phyloP scores from a whole-genome alignment of 768 basidiomycete genomes.

The Termitomyces sp. region DNA sequence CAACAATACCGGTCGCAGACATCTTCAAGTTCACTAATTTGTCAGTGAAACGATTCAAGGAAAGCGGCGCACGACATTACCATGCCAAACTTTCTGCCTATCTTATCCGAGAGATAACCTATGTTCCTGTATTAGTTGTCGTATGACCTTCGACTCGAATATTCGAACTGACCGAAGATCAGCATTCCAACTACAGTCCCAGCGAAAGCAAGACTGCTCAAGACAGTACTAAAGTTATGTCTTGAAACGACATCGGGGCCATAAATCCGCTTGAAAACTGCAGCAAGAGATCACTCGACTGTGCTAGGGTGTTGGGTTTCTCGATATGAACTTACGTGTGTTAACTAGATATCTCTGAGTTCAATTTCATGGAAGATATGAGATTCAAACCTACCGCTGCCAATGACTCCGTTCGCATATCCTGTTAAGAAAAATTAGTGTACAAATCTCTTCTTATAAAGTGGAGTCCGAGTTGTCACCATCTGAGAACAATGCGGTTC shows the following conservation, averaged over 20 bases:
- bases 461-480: conserved; percentile 36
- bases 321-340: conserved; percentile 44
- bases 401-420: conserved; percentile 80
- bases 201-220: conserved; percentile 76
- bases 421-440: conserved; percentile 36
- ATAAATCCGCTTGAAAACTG: conserved; percentile 74
- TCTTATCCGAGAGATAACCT: conserved; percentile 78
- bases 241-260: conserved; percentile 46
- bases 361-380: neutral
- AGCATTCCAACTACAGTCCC: conserved; percentile 89
- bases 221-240: conserved; percentile 57
- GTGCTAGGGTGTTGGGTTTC: no score
- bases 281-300: conserved; percentile 3
- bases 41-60: conserved; percentile 11
- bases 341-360: conserved; percentile 26
- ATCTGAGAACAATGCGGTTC: conserved; percentile 86
- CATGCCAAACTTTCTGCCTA: conserved; percentile 90
- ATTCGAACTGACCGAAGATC: conserved; percentile 46
- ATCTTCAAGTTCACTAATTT: conserved; percentile 43
- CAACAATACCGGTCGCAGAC: conserved; percentile 79
- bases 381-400: conserved; percentile 51
- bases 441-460: neutral
- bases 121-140: neutral
- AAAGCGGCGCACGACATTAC: conserved; percentile 30
- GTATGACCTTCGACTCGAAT: neutral